Conservation (phyloP, 495 filamentous ascomycete genomes). For the Tuber aestivum region DNA sequence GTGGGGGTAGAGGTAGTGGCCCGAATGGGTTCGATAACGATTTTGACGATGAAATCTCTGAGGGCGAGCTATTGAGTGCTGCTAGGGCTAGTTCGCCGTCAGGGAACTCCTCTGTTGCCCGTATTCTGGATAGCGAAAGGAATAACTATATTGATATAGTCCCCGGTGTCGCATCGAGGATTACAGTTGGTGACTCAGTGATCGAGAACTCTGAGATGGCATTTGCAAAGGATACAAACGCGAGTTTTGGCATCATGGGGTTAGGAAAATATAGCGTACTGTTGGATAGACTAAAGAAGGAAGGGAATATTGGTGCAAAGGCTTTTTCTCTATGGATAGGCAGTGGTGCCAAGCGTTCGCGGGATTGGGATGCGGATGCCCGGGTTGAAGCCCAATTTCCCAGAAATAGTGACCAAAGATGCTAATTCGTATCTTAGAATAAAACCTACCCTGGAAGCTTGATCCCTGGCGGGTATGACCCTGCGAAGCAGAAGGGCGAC, state of each 20-base stretch:
- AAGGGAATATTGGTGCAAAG: slow-evolving; percentile 16
- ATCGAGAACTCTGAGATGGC: slow-evolving; percentile 14
- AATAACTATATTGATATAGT: not conserved
- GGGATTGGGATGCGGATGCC: slow-evolving; percentile 20
- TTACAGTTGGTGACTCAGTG: slow-evolving; percentile 9
- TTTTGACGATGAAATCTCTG: no score
- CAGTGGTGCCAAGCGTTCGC: slow-evolving; percentile 16
- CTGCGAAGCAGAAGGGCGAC: slow-evolving; percentile 16
- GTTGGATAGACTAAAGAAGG: slow-evolving; percentile 11
- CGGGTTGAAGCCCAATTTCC: slow-evolving; percentile 7
- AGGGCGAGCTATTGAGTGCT: slow-evolving; percentile 11
- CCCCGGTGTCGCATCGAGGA: slow-evolving; percentile 14
- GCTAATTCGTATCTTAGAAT: slow-evolving; percentile 11
- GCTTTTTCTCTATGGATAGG: slow-evolving; percentile 25
- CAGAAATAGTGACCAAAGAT: not conserved
- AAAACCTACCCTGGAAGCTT: slow-evolving; percentile 19
- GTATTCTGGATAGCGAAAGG: not conserved
- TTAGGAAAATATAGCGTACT: slow-evolving; percentile 10
- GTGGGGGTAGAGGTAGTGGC: slow-evolving; percentile 1
- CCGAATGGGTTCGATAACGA: slow-evolving; percentile 4
- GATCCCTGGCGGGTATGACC: slow-evolving; percentile 18
- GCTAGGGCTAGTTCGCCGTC: slow-evolving; percentile 1
- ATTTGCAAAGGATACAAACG: slow-evolving; percentile 17
- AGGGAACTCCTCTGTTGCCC: slow-evolving; percentile 4
- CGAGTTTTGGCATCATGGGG: slow-evolving; percentile 18